Conservation (phyloP, 202 grass and related monocot species). For the Setaria italica region DNA sequence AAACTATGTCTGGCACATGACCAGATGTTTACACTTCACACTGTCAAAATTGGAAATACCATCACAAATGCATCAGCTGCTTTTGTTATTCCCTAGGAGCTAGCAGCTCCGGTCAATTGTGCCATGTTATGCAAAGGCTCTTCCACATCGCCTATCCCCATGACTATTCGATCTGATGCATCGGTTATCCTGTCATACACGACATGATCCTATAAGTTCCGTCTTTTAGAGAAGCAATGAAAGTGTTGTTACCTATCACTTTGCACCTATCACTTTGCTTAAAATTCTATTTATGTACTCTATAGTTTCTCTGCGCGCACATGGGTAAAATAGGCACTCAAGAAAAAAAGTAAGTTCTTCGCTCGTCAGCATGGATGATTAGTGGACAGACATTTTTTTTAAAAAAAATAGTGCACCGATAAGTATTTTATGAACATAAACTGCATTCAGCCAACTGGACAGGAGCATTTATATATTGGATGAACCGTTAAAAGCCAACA, state of each 20-base stretch:
- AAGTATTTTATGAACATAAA: not conserved
- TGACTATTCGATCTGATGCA: not conserved
- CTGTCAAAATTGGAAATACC: constrained; percentile 4
- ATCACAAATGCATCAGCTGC: not conserved
- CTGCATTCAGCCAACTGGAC: not conserved
- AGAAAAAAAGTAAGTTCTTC: not conserved
- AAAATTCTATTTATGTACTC: not conserved
- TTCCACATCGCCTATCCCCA: not conserved
- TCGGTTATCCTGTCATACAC: not conserved
- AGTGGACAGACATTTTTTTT: not conserved
- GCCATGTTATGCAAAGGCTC: not conserved
- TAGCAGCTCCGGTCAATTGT: not conserved
- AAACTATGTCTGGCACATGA: constrained; percentile 16
- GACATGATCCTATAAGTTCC: no score
- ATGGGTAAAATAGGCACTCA: no score
- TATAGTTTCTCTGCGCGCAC: no score
- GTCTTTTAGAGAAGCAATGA: not conserved
- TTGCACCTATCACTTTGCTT: not conserved
- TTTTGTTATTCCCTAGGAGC: not conserved
- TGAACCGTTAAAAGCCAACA: not conserved
- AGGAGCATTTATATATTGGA: not conserved
- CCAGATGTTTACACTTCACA: not conserved
- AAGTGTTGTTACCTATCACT: not conserved
- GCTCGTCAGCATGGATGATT: not conserved
- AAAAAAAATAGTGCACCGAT: no score